Evolutionary conservation across 306 rosid genomes (phyloP).

Genomic region (Bauhinia variegata): DNA sequence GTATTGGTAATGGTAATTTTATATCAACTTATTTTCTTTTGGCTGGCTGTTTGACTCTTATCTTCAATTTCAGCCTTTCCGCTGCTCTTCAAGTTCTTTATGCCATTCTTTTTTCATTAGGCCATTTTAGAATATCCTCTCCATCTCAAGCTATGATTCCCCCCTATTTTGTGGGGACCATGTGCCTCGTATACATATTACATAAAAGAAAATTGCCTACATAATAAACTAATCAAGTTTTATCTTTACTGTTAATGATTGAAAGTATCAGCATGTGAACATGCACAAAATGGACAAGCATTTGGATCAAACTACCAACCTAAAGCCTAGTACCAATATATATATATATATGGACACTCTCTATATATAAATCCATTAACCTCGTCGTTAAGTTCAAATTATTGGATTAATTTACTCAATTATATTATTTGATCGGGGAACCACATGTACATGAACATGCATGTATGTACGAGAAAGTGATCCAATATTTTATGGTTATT

Average conservation of each 20-base stretch:
- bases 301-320: conserved; percentile 38
- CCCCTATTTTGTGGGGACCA: conserved; percentile 45
- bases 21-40: conserved; percentile 37
- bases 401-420: conserved; percentile 23
- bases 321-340: conserved; percentile 13
- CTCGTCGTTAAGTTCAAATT: conserved; percentile 16
- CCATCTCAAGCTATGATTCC: conserved; percentile 51
- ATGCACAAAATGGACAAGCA: conserved; percentile 32
- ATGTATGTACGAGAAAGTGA: conserved; percentile 33
- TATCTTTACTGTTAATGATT: conserved; percentile 37
- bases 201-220: conserved; percentile 27
- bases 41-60: conserved; percentile 32
- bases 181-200: conserved; percentile 19
- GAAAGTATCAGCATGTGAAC: conserved; percentile 34
- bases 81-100: conserved; percentile 38
- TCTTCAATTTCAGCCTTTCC: conserved; percentile 41
- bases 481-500: neutral
- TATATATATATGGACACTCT: conserved; percentile 11
- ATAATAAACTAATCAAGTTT: conserved; percentile 19
- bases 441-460: neutral
- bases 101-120: conserved; percentile 14
- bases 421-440: too few species aligned
- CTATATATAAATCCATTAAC: neutral
- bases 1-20: conserved; percentile 31
- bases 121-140: conserved; percentile 52